Conservation (phyloP, 2,329 filamentous ascomycete species). For the Diaporthe australafricana region DNA sequence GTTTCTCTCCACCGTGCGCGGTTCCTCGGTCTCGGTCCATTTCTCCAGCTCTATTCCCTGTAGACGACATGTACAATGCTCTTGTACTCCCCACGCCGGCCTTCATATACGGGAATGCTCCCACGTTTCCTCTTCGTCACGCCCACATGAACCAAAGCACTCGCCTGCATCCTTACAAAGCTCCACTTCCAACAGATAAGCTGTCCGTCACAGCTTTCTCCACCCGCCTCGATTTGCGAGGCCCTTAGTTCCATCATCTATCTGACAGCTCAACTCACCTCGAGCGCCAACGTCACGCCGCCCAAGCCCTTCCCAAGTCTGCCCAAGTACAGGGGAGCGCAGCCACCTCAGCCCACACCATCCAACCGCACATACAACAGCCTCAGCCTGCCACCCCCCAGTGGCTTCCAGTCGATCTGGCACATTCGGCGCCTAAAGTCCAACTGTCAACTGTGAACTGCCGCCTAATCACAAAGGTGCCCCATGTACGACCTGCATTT, state of each 20-base stretch:
- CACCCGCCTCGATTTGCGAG: conserved; percentile 28
- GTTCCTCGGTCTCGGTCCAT: conserved; percentile 31
- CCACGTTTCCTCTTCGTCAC: conserved; percentile 27
- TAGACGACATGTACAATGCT: conserved; percentile 4
- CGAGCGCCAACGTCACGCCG: conserved; percentile 5
- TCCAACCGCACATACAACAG: conserved; percentile 29
- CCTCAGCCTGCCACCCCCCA: conserved; percentile 28
- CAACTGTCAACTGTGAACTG: conserved; percentile 11
- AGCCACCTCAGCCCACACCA: conserved; percentile 27
- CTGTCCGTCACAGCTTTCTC: conserved; percentile 20
- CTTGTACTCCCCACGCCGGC: conserved; percentile 27
- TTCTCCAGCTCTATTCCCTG: conserved; percentile 12
- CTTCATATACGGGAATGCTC: conserved; percentile 27
- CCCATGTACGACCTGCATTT: conserved; percentile 20
- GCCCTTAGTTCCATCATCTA: neutral
- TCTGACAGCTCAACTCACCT: conserved; percentile 21
- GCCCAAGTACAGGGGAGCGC: conserved; percentile 25
- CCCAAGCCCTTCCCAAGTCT: conserved; percentile 7
- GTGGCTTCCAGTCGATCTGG: conserved; percentile 1
- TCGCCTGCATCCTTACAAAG: conserved; percentile 12
- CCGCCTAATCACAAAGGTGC: conserved; percentile 28
- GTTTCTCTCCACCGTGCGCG: conserved; percentile 17
- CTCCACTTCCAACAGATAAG: conserved; percentile 26
- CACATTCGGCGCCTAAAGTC: conserved; percentile 28
- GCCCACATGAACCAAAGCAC: conserved; percentile 19